Base-by-base conservation (phyloP, 768 basidiomycete genomes). In the Kwoniella botswanensis region DNA sequence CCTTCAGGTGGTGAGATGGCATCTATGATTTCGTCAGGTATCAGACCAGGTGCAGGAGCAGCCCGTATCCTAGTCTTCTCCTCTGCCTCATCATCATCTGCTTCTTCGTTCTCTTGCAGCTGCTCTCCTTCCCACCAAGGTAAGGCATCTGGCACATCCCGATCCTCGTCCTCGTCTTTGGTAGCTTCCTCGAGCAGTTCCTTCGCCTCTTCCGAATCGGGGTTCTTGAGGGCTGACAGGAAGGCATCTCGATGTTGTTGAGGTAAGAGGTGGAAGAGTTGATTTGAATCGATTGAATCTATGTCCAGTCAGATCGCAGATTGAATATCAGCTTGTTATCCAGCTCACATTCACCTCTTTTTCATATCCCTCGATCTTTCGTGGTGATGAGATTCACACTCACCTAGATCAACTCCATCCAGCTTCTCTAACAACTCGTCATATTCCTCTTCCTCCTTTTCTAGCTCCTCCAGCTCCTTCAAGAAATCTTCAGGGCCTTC, bases 261-360 rank as follows among this genome's bases (percentile, higher is more conserved):
- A 18, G 80, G 80, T 46, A 81, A 44, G 4, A 81, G 69, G 26
- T 78, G 78, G 43, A 81, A 77, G 1, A 81, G 71, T 35, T 72
- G 46, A 61, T 81, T 81, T n/a, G 74, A 72, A 53, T 79, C 76
- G 55, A 81, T 73, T 5, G 63, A 41, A 54, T 79, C 80, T 80
- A 68, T 26, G 26, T 26, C 26, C 26, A 26, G 26, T 26, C 26
- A 26, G 26, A 26, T 26, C 3, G 26, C 26, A 26, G 26, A 26
- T 26, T 26, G 26, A 3, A 26, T 26, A 26, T 26, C 26, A 26
- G 26, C 26, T 26, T 26, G 26, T 26, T 26, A 3, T 26, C 26
- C 26, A 26, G 26, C 26, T 26, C 26, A 26, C 26, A 26, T 26
- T 26, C 26, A 26, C 26, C 26, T 26, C 26, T 26, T 26, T 26